These are phyloP conservation scores for Rhizopogon salebrosus DNA, from an alignment of 768 basidiomycete species.

Conservation along the genomic window DNA sequence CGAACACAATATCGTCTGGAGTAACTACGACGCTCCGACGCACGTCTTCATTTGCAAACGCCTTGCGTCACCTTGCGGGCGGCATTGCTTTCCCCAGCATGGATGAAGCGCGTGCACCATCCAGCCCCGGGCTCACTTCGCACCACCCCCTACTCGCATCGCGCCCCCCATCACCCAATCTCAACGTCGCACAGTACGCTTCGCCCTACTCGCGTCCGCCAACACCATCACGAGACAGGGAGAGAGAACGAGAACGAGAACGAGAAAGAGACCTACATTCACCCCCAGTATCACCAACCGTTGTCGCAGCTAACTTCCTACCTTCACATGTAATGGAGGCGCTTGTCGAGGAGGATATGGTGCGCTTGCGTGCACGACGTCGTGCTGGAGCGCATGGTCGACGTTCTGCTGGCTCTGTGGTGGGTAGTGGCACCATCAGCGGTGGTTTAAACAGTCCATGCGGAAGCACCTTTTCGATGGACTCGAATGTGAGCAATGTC, in stretches of 20 bases:
- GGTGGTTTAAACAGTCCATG: constrained; percentile 60
- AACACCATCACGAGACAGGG: constrained; percentile 28
- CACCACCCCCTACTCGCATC: constrained; percentile 39
- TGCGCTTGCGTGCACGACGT: constrained; percentile 72
- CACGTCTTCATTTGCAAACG: constrained; percentile 78
- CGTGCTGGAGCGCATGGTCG: constrained; percentile 35
- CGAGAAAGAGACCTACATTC: constrained; percentile 24
- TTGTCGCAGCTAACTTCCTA: constrained; percentile 46
- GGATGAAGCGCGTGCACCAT: constrained; percentile 46
- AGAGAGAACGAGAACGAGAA: constrained; percentile 12
- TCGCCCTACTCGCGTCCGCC: constrained; percentile 66
- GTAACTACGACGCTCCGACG: constrained; percentile 67
- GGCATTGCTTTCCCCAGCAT: constrained; percentile 64
- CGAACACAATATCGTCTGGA: constrained; percentile 53
- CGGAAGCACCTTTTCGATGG: constrained; percentile 73
- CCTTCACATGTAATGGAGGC: constrained; percentile 83
- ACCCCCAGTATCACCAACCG: constrained; percentile 28
- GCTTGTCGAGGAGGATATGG: constrained; percentile 93
- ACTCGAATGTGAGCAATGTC: constrained; percentile 61
- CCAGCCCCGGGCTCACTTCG: constrained; percentile 23
- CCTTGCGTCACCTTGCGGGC: constrained; percentile 64
- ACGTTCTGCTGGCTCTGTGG: constrained; percentile 29
- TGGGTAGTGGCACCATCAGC: constrained; percentile 25
- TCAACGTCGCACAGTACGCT: constrained; percentile 70
- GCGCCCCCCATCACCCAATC: constrained; percentile 72